phyloP scores from a whole-genome alignment of 495 filamentous ascomycete genomes.

The Oleoguttula mirabilis region DNA sequence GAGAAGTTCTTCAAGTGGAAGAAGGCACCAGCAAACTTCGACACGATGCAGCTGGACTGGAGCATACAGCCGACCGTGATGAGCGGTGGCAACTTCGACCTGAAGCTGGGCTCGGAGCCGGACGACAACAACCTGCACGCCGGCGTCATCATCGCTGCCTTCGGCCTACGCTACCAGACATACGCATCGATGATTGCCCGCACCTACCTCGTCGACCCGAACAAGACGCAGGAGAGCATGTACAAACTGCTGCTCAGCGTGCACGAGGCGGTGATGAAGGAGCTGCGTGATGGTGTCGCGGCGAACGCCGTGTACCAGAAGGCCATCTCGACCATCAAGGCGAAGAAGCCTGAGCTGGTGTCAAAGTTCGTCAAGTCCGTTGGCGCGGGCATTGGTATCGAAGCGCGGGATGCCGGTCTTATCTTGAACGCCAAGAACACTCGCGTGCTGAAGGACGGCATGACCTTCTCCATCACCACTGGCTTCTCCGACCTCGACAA shows the following conservation, averaged over 20 bases:
- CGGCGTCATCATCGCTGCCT: constrained; percentile 80
- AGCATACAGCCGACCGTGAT: constrained; percentile 81
- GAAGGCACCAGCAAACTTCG: constrained; percentile 76
- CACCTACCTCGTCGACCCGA: constrained; percentile 93
- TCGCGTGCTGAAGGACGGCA: constrained; percentile 77
- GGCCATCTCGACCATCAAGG: constrained; percentile 59
- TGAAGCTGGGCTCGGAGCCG: constrained; percentile 60
- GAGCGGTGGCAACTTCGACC: constrained; percentile 88
- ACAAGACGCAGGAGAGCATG: constrained; percentile 82
- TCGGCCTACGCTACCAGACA: constrained; percentile 87
- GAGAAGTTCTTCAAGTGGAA: constrained; percentile 81
- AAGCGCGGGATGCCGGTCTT: constrained; percentile 70
- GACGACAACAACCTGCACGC: constrained; percentile 80
- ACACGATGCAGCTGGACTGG: constrained; percentile 88
- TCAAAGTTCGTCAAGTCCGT: constrained; percentile 85
- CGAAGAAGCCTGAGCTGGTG: constrained; percentile 88
- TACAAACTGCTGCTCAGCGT: constrained; percentile 85
- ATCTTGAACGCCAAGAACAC: constrained; percentile 74
- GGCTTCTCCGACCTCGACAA: constrained; percentile 84
- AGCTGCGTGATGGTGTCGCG: constrained; percentile 73
- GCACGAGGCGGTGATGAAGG: constrained; percentile 76
- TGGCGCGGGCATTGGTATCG: constrained; percentile 83
- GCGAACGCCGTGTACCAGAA: constrained; percentile 89
- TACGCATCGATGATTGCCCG: constrained; percentile 83
- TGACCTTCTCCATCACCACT: constrained; percentile 83